Conservation (phyloP, 1,284 basidiomycete species). For the Leccinum griseonigrum region DNA sequence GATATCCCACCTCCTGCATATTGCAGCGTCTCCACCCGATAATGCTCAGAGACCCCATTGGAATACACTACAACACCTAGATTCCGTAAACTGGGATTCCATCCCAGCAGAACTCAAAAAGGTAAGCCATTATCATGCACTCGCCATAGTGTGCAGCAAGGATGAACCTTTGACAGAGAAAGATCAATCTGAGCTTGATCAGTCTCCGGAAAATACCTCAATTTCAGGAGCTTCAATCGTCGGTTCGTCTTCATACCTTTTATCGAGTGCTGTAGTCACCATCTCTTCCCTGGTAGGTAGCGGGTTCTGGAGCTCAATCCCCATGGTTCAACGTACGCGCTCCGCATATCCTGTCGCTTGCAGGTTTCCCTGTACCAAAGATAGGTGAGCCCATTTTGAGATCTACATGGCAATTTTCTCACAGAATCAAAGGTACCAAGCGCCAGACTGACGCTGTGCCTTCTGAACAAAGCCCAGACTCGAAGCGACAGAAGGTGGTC, state of each 20-base stretch:
- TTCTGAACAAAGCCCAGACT: conserved; percentile 29
- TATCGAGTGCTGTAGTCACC: neutral
- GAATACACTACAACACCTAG: conserved; percentile 52
- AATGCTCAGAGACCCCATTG: conserved; percentile 49
- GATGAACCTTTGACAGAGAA: conserved; percentile 42
- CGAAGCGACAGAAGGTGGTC: conserved; percentile 30
- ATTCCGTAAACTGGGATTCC: conserved; percentile 63
- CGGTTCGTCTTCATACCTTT: conserved; percentile 37
- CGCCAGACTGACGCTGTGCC: conserved; percentile 21
- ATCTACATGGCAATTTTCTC: conserved; percentile 7
- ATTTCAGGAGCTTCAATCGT: conserved; percentile 50
- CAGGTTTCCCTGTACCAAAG: conserved; percentile 48
- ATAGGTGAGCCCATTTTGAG: conserved; percentile 20
- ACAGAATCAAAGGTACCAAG: conserved; percentile 26
- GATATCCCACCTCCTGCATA: conserved; percentile 57
- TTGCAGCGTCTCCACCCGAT: conserved; percentile 59
- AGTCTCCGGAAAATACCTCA: conserved; percentile 44
- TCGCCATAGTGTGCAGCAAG: neutral
- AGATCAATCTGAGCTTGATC: conserved; percentile 58
- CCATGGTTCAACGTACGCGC: conserved; percentile 57
- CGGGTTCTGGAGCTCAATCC: conserved; percentile 35
- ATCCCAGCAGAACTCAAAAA: conserved; percentile 62
- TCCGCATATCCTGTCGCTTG: conserved; percentile 46
- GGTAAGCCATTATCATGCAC: conserved; percentile 27
- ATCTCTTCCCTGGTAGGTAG: conserved; percentile 32